Base-by-base conservation (phyloP, 345 rosid genomes). In the Hypericum perforatum region DNA sequence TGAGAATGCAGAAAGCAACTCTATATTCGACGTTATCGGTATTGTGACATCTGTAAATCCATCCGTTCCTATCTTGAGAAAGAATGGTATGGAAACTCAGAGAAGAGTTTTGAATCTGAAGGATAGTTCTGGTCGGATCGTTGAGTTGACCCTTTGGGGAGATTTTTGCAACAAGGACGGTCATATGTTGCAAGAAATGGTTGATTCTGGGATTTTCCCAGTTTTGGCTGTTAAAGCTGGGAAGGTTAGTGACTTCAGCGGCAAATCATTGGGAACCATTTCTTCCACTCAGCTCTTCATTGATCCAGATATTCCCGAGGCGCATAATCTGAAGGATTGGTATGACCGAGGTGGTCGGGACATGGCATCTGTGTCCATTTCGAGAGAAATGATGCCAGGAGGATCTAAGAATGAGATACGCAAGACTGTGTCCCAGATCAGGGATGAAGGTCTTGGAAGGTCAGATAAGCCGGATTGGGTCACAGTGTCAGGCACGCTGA, bases 11-110 rank as follows among this genome's bases (percentile, higher is more conserved):
- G 90, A 82, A 68, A 89, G 78, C 73, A 82, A 78, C 62, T 60
- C 94, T 46, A 80, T 86, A 72, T 43, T 84, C 41, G 97, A 86
- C 78, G 66, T 82, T 49, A 77, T 86, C 63, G 94, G 88, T 52
- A 63, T 84, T 43, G 95, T 85, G 64, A 72, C 68, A 65, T 76
- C 83, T 52, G 84, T 86, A 54, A 83, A 83, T 57, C 92, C 92
- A 44, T 78, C 92, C 0, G 84, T 89, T 55, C 78, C 95, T 42
- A 80, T 84, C 59, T 52, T 84, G 76, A 86, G 90, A 68, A 90
- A 90, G 79, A 90, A 90, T 61, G 97, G 95, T 16, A 78, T 82
- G 91, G 97, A 90, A 80, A 90, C 97, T 43, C 95, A 86, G 75
- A 77, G 90, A 81, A 76, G 89, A 66, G 62, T 63, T 72, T 63